These are phyloP conservation scores for Calocera cornea DNA, from an alignment of 768 basidiomycete species.

Conservation along the genomic window DNA sequence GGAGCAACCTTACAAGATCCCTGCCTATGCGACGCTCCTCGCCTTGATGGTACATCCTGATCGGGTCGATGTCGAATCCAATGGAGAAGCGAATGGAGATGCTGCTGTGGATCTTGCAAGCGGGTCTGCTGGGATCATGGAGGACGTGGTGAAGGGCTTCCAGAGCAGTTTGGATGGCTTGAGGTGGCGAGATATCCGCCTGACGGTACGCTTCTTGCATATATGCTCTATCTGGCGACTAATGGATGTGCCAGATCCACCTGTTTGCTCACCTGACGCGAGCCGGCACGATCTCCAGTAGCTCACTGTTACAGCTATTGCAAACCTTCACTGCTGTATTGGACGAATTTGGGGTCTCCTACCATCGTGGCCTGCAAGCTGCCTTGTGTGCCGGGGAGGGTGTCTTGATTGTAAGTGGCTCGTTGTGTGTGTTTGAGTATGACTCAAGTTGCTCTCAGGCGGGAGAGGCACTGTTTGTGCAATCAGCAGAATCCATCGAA, in stretches of 20 bases:
- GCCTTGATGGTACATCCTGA: slow-evolving; percentile 37
- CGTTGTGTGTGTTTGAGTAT: neutral
- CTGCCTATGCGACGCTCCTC: slow-evolving; percentile 73
- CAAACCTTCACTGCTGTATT: slow-evolving; percentile 75
- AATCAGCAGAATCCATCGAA: slow-evolving; percentile 42
- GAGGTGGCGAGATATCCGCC: slow-evolving; percentile 78
- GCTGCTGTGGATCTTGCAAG: slow-evolving; percentile 39
- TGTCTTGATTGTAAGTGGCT: slow-evolving; percentile 46
- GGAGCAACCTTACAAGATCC: slow-evolving; percentile 89
- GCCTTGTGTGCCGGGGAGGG: slow-evolving; percentile 73
- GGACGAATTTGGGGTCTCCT: slow-evolving; percentile 79
- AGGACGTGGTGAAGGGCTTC: slow-evolving; percentile 87
- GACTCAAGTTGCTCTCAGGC: slow-evolving; percentile 32
- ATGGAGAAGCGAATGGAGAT: slow-evolving; percentile 27
- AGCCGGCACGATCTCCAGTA: slow-evolving; percentile 55
- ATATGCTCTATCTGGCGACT: slow-evolving; percentile 8
- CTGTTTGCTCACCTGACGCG: slow-evolving; percentile 71
- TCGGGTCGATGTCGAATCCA: slow-evolving; percentile 31
- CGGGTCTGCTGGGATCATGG: slow-evolving; percentile 39
- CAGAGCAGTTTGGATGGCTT: slow-evolving; percentile 77
- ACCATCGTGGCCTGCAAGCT: slow-evolving; percentile 68
- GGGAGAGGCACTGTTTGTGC: slow-evolving; percentile 50
- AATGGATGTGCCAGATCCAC: neutral
- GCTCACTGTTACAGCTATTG: slow-evolving; percentile 68
- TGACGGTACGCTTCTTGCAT: slow-evolving; percentile 48